Evolutionary conservation across 805 yeast species (phyloP), one percentile per base, ranked within the genome.

Genomic region (Monosporozyma unispora): DNA sequence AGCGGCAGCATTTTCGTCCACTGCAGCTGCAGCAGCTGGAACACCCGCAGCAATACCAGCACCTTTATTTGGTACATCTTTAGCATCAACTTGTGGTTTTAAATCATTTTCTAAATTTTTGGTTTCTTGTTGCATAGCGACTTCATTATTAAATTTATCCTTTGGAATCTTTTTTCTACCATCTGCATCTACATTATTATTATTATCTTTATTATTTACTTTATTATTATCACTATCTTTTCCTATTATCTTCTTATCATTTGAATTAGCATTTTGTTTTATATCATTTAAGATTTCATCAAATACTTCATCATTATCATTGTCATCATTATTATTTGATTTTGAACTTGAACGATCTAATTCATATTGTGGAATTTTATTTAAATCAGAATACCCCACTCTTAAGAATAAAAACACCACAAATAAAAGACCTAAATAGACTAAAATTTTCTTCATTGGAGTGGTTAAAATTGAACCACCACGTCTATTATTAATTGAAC

Each of bases 391-490:
- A 42, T 51, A 52, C 4, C 48, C 59, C 14, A 52, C 11, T 23
- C 53, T 49, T 22, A 74, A 58, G 35, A 71, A 47, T 3, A 64
- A 52, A 4, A 69, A 71, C 16, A 74, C 52, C 3, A 63, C 29
- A 16, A 56, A 29, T 44, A 76, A 57, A 8, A 72, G 57, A 5
- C 66, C 12, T 4, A 69, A 45, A 54, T 77, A 77, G 0, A 65
- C 66, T 0, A 74, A 12, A 22, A 73, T 50, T 50, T 74, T 75
- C 56, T 75, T 74, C 71, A 72, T 71, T 23, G 77, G 77, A 3
- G 80, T 74, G 1, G 80, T 74, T 50, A 76, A 57, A 54, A 28
- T 61, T 40, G 53, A 49, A 29, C 60, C 56, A 23, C 60, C 56
- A 23, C 49, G 52, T 44, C 63, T 57, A 28, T 51, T 53, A 12